Evolutionary conservation across 331 rosid genomes (phyloP), one percentile per base, ranked within the genome.

Genomic region (Acacia pycnantha): DNA sequence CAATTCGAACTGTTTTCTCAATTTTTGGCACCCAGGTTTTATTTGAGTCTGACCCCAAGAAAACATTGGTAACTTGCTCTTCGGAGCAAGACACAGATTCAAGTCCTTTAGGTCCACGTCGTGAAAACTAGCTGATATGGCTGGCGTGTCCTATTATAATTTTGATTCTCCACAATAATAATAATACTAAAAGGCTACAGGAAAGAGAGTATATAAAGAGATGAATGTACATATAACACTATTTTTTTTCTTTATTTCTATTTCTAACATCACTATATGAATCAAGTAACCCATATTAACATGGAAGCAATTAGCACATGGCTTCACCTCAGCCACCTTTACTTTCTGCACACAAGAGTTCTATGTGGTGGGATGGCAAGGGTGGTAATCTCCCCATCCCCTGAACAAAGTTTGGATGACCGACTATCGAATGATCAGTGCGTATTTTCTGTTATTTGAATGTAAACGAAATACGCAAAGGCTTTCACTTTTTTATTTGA

Each of bases 361-460:
- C 92, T 78, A 81, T 89, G 46, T 83, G 90, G 90, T 82, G 87
- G 85, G 70, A 90, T 78, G 90, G 64, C 3, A 54, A 89, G 89
- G 93, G 89, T 80, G 81, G 87, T 85, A 83, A 61, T 67, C 6
- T 74, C 26, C 78, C 47, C 73, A 37, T 70, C 51, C 4, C 27
- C 83, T 69, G 6, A 40, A 41, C 79, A 46, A 80, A 27, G 74
- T 61, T 41, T 77, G 22, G 59, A 66, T 48, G 75, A 59, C 59
- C 77, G 12, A 65, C 68, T 37, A 64, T n/a, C 29, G n/a, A 70
- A 44, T n/a, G 22, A 40, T 53, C 65, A 35, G 16, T 75, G 37
- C 29, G 9, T 15, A 21, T 40, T 77, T 44, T 44, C 80, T 72
- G 58, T 48, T 77, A 71, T 77, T 43, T 65, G 69, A 54, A 26